Evolutionary conservation across 176 grass and related monocot species (phyloP).

Genomic region (Oryza nivara): DNA sequence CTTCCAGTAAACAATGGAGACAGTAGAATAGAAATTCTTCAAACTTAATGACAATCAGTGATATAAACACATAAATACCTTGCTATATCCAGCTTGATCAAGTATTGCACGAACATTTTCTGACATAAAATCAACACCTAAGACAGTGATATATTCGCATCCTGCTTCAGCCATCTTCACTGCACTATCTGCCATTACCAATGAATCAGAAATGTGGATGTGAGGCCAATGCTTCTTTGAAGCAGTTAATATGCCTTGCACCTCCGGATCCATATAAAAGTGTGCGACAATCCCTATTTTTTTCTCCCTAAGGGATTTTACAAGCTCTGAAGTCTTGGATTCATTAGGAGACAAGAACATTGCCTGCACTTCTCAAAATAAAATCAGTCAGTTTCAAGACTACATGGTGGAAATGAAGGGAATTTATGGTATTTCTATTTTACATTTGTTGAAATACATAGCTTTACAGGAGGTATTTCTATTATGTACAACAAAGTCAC

Average conservation of each 20-base stretch:
- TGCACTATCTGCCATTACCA: constrained; percentile 94
- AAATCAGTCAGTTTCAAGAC: constrained; percentile 9
- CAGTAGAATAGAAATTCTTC: background rate
- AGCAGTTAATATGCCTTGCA: constrained; percentile 92
- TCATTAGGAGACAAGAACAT: constrained; percentile 87
- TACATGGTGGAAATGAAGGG: constrained; percentile 9
- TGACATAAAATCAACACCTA: constrained; percentile 99
- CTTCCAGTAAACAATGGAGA: constrained; percentile 4
- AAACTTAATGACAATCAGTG: constrained; percentile 18
- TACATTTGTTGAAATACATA: background rate
- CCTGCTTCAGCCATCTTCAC: constrained; percentile 98
- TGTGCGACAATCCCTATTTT: constrained; percentile 92
- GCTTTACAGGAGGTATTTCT: background rate
- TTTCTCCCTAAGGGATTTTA: constrained; percentile 65
- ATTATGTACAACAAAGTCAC: background rate
- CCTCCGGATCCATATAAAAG: constrained; percentile 99
- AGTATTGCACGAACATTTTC: constrained; percentile 99
- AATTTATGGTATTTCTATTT: constrained; percentile 9
- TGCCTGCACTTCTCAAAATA: constrained; percentile 55
- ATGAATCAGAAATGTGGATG: constrained; percentile 95
- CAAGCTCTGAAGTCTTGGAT: constrained; percentile 70
- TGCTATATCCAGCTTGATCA: constrained; percentile 89
- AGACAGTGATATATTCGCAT: constrained; percentile 83
- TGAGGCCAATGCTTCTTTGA: constrained; percentile 94
- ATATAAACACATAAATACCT: constrained; percentile 52